These are phyloP conservation scores for Mucor sp. DNA, from an alignment of 371 early-diverging fungal species.

Conservation along the genomic window DNA sequence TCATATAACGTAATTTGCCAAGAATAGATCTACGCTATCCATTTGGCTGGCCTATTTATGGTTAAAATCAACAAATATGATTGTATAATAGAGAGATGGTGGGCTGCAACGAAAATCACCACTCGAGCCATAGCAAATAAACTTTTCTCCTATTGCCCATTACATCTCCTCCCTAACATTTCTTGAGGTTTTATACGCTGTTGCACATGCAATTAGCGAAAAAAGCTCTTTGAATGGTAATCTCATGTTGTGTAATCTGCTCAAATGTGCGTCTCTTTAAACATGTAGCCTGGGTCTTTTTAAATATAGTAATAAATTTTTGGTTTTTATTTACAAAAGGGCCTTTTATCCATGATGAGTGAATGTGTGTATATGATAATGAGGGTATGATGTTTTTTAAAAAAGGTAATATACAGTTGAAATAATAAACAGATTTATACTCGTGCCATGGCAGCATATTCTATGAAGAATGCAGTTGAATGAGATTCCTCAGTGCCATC, in stretches of 20 bases:
- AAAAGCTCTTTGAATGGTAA: background rate
- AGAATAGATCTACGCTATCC: conserved; percentile 2
- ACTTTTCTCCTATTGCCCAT: background rate
- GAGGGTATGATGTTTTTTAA: conserved; percentile 9
- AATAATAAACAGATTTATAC: conserved; percentile 8
- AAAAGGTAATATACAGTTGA: background rate
- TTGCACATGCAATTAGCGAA: background rate
- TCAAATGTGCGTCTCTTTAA: background rate
- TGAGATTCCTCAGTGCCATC: conserved; percentile 17
- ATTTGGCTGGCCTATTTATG: background rate
- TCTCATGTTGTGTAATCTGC: background rate
- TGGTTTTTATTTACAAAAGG: background rate
- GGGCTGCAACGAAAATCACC: background rate
- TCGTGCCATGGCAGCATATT: conserved; percentile 30
- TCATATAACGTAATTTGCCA: conserved; percentile 5
- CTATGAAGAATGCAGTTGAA: conserved; percentile 26
- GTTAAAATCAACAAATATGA: conserved; percentile 4
- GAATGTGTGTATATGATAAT: background rate
- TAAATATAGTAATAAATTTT: background rate
- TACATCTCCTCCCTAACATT: conserved; percentile 4
- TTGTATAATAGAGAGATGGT: background rate
- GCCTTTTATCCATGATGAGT: conserved; percentile 5
- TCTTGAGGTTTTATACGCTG: background rate
- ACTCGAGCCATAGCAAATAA: background rate
- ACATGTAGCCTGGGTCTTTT: background rate